These are phyloP conservation scores for Baffinella frigidus DNA, from an alignment of 208 protist species.

Conservation along the genomic window DNA sequence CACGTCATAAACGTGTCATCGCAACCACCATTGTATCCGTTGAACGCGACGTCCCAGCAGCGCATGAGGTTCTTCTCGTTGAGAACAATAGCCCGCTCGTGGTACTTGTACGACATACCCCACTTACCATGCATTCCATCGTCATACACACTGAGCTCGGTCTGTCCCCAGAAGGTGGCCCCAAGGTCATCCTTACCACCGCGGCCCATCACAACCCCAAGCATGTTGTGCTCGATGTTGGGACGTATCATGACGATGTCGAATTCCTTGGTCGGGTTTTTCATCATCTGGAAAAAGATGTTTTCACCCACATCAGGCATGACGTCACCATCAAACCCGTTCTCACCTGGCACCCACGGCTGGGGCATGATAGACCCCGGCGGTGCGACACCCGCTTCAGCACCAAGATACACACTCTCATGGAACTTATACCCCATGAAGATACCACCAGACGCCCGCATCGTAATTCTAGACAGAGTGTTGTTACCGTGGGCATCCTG, in stretches of 20 bases:
- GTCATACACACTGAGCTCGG: not conserved
- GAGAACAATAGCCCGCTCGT: not conserved
- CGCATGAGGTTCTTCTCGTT: conserved; percentile 17
- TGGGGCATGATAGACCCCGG: too few species aligned
- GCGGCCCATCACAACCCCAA: not conserved
- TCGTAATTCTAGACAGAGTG: too few species aligned
- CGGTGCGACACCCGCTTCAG: too few species aligned
- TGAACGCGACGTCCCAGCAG: not conserved
- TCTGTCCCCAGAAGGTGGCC: conserved; percentile 1
- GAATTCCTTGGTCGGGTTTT: not conserved
- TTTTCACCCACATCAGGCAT: too few species aligned
- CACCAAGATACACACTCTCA: too few species aligned
- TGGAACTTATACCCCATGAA: too few species aligned
- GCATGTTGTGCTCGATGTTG: conserved; percentile 20
- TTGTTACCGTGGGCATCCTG: too few species aligned
- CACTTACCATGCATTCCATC: not conserved
- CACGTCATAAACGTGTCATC: not conserved
- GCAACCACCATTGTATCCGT: not conserved
- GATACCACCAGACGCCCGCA: too few species aligned
- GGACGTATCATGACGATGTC: not conserved
- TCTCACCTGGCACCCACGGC: too few species aligned
- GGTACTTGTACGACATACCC: conserved; percentile 29
- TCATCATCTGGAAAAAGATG: too few species aligned
- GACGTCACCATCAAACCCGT: too few species aligned
- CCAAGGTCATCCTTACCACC: not conserved